A percentile compares a stretch with the other conserved stretches of the same genome.
phyloP scores from a whole-genome alignment of 2,329 filamentous ascomycete species.

The Fusarium solani-melongenae region DNA sequence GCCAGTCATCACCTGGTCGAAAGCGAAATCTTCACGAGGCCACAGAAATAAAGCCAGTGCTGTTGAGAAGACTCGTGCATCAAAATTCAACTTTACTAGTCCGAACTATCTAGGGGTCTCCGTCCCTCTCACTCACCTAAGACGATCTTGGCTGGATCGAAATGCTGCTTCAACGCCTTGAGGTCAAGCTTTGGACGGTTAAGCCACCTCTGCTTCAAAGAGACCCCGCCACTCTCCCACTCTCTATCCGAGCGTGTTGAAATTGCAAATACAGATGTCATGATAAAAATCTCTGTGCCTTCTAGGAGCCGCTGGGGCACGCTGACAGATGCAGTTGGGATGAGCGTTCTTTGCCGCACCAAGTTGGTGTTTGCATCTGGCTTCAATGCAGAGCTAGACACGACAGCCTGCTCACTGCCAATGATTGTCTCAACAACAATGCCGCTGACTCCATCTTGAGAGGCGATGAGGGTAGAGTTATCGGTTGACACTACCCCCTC shows the following conservation, averaged over 20 bases:
- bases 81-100: background rate
- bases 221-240: fast-evolving
- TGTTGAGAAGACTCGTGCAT: background rate
- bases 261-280: constrained; percentile 18
- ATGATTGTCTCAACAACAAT: background rate
- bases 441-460: constrained; percentile 19
- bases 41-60: background rate
- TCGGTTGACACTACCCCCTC: constrained; percentile 4
- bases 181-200: background rate
- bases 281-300: background rate
- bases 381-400: constrained; percentile 18
- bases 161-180: background rate
- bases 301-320: background rate
- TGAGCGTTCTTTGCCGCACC: constrained; percentile 24
- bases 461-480: constrained; percentile 6
- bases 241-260: background rate
- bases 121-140: background rate
- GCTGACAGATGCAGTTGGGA: constrained; percentile 8
- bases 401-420: fast-evolving
- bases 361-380: constrained; percentile 37
- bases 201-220: constrained; percentile 17
- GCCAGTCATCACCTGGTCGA: background rate
- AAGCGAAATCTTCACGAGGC: background rate
- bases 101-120: too few species aligned
- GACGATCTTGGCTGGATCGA: background rate